These are phyloP conservation scores for Peronospora farinosa DNA, from an alignment of 352 stramenopile species.

Conservation along the genomic window DNA sequence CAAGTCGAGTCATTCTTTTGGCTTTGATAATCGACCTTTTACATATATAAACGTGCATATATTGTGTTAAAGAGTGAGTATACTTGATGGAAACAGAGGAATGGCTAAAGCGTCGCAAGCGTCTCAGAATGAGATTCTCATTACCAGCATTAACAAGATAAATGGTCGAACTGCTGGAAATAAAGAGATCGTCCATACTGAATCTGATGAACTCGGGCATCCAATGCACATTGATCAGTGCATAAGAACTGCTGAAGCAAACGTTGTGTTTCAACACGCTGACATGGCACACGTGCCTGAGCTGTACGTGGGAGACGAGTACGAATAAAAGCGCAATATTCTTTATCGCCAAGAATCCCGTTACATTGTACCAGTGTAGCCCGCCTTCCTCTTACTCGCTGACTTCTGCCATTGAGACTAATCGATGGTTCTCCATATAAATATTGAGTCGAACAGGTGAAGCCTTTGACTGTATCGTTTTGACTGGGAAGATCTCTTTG, in stretches of 20 bases:
- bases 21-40: slow-evolving; percentile 19
- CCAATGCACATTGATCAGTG: neutral
- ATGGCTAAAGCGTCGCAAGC: neutral
- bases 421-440: slow-evolving; percentile 43
- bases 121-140: no score
- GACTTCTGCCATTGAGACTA: neutral
- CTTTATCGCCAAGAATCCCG: neutral
- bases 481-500: slow-evolving; percentile 39
- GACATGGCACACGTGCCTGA: neutral
- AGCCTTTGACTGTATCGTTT: slow-evolving; percentile 29
- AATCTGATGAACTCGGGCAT: neutral
- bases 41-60: neutral
- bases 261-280: neutral
- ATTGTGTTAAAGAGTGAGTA: no score
- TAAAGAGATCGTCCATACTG: neutral
- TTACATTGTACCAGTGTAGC: neutral
- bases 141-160: no score
- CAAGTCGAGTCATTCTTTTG: slow-evolving; percentile 25
- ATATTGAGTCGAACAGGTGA: slow-evolving; percentile 54
- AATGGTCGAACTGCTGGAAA: no score
- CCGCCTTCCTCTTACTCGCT: neutral
- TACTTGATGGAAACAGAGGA: no score
- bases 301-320: neutral
- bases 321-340: neutral
- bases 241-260: neutral